phyloP scores from a whole-genome alignment of 495 filamentous ascomycete genomes.

The Penicillium nucicola region DNA sequence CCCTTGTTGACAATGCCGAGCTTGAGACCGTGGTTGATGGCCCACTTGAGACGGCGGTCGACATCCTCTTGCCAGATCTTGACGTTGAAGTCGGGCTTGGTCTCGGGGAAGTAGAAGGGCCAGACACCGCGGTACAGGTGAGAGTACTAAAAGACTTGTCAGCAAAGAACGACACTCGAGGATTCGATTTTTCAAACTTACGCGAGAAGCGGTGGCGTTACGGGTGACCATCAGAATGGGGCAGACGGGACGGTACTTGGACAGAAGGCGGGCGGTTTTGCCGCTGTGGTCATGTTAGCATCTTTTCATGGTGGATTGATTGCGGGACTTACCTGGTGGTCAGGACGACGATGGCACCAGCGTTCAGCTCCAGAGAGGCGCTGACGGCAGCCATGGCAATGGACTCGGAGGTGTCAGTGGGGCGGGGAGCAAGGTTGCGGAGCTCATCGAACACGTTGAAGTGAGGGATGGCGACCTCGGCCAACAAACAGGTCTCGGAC shows the following conservation, averaged over 20 bases:
- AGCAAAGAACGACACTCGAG: conserved; percentile 1
- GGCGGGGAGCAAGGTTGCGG: conserved; percentile 73
- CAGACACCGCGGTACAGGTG: conserved; percentile 98
- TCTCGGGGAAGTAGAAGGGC: conserved; percentile 89
- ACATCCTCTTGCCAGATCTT: conserved; percentile 95
- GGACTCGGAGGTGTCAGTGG: conserved; percentile 82
- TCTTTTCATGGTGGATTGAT: background rate
- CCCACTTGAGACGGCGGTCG: conserved; percentile 94
- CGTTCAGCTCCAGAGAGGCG: conserved; percentile 90
- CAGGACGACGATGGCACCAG: conserved; percentile 89
- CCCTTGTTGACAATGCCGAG: conserved; percentile 79
- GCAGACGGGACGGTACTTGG: conserved; percentile 98
- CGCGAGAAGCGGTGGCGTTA: conserved; percentile 72
- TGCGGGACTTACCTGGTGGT: conserved; percentile 67
- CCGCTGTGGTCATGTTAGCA: conserved; percentile 54
- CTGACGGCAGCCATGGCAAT: conserved; percentile 95
- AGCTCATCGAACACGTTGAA: conserved; percentile 96
- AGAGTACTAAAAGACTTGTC: conserved; percentile 55
- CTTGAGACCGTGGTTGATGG: conserved; percentile 75
- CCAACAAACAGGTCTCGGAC: conserved; percentile 93
- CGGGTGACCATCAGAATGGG: conserved; percentile 98
- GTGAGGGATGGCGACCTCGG: conserved; percentile 94
- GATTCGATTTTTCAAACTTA: conserved; percentile 31
- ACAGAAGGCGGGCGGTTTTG: conserved; percentile 86
- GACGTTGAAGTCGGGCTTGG: conserved; percentile 92